Conservation (phyloP, 2,329 filamentous ascomycete species). For the Arthroderma sp. region DNA sequence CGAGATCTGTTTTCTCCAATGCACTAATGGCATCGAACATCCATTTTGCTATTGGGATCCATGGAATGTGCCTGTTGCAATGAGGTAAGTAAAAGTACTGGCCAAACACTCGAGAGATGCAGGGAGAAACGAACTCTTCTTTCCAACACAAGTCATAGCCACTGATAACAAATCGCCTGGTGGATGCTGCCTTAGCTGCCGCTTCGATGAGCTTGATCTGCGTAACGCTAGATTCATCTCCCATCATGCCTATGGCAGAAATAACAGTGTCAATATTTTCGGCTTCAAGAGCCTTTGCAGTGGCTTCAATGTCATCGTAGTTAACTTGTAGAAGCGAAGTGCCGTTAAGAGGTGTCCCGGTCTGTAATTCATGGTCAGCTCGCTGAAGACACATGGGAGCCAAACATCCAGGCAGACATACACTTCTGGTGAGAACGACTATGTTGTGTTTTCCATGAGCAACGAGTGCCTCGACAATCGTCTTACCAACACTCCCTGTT, state of each 20-base stretch:
- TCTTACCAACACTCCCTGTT: background rate
- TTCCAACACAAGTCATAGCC: background rate
- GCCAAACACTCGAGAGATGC: background rate
- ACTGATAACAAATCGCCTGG: constrained; percentile 1
- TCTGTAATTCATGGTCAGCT: background rate
- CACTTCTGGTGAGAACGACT: background rate
- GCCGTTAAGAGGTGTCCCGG: background rate
- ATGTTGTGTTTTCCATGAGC: background rate
- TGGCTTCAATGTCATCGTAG: background rate
- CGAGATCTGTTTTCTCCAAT: background rate
- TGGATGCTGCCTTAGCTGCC: background rate
- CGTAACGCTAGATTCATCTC: background rate
- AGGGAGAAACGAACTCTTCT: background rate
- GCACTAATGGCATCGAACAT: background rate
- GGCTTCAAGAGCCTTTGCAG: background rate
- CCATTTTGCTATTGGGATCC: background rate
- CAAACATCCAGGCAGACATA: background rate
- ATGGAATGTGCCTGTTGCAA: background rate
- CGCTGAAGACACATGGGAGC: background rate
- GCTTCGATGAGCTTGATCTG: constrained; percentile 3
- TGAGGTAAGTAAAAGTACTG: background rate
- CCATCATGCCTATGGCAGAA: background rate
- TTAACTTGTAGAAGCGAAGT: background rate
- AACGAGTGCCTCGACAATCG: background rate
- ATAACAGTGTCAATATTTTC: background rate